Percentiles rank a stretch among this genome's conserved stretches.
phyloP scores from a whole-genome alignment of 805 yeast species.

The Yarrowia sp. region DNA sequence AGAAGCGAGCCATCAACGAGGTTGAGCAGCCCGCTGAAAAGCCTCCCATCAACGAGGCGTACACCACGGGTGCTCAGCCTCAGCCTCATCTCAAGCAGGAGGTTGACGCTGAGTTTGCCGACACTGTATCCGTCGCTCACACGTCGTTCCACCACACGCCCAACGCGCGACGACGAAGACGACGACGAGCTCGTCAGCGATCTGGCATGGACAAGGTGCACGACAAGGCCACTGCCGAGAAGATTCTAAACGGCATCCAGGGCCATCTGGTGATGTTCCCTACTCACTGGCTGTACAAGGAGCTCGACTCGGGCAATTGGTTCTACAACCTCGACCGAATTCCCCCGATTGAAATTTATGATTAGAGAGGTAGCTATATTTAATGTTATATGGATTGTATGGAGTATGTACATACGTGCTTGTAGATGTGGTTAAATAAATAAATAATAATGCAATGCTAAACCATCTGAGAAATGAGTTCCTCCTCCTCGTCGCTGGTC shows the following conservation, averaged over 20 bases:
- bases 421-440: too few species aligned
- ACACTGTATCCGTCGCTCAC: not conserved
- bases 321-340: constrained; percentile 88
- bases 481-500: not conserved
- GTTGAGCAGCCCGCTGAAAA: constrained; percentile 1
- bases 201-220: constrained; percentile 46
- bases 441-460: too few species aligned
- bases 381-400: not conserved
- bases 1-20: not conserved
- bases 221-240: constrained; percentile 74
- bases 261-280: constrained; percentile 95
- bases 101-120: not conserved
- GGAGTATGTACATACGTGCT: too few species aligned
- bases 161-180: constrained; percentile 11
- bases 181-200: constrained; percentile 10
- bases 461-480: too few species aligned
- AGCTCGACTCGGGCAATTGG: constrained; percentile 87
- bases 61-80: not conserved
- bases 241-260: constrained; percentile 64
- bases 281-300: constrained; percentile 81
- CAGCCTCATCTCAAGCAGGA: not conserved
- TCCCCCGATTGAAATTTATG: constrained; percentile 94
- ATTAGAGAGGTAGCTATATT: constrained; percentile 44
- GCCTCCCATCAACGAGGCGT: not conserved
- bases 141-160: constrained; percentile 11